Conservation (phyloP, 176 grass and related monocot species). For the Avena atlantica region DNA sequence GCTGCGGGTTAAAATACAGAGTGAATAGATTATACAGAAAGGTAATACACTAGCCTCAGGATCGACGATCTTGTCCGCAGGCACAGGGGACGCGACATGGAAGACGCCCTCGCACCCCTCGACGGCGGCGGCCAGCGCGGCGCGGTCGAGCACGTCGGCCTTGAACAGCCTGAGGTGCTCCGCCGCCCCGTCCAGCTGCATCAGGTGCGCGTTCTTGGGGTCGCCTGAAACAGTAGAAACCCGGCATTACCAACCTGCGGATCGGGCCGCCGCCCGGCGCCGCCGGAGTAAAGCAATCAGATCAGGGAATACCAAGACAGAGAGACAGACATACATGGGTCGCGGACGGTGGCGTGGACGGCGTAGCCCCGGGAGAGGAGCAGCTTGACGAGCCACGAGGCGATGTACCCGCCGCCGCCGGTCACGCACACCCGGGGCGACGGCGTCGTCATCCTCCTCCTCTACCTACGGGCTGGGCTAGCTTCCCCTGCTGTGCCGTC, state of each 20-base stretch:
- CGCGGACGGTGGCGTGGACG: constrained; percentile 62
- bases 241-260: not conserved
- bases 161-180: constrained; percentile 57
- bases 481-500: not conserved
- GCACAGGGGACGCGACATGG: constrained; percentile 57
- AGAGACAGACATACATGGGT: constrained; percentile 18
- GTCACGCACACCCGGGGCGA: constrained; percentile 53
- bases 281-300: not conserved
- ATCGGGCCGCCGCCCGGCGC: not conserved
- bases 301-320: not conserved
- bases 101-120: constrained; percentile 58
- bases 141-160: constrained; percentile 56
- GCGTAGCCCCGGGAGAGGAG: constrained; percentile 65
- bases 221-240: constrained; percentile 13
- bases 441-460: not conserved
- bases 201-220: constrained; percentile 52
- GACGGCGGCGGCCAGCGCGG: constrained; percentile 46
- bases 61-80: constrained; percentile 11
- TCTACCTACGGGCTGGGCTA: not conserved
- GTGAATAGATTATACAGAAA: not conserved
- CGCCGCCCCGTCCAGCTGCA: constrained; percentile 41
- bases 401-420: constrained; percentile 58
- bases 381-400: constrained; percentile 69
- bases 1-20: not conserved
- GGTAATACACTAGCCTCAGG: constrained; percentile 30